A percentile compares a stretch with the other conserved stretches of the same genome.
Conservation (phyloP, 73 alveolate genomes). For the Paramecium octaurelia region DNA sequence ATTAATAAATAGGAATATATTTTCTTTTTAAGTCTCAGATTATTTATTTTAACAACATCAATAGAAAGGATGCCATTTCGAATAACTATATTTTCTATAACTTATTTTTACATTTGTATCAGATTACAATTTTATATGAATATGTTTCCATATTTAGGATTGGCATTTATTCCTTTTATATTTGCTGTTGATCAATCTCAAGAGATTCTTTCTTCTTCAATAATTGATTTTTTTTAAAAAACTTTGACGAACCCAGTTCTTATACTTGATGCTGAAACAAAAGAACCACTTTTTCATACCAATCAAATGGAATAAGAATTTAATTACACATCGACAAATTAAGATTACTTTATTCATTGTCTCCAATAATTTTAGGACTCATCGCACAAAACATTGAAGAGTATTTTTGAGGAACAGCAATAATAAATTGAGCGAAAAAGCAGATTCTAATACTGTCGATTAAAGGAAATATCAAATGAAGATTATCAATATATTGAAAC, state of each 20-base stretch:
- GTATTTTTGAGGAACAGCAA: not conserved
- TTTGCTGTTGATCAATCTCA: not conserved
- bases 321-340: not conserved
- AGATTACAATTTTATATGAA: not conserved
- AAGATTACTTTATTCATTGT: not conserved
- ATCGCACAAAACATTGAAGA: not conserved
- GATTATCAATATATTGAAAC: not conserved
- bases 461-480: not conserved
- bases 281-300: not conserved
- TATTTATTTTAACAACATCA: not conserved
- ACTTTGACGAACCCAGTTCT: not conserved
- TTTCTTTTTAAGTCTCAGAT: not conserved
- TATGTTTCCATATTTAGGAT: not conserved
- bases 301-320: not conserved
- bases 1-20: not conserved
- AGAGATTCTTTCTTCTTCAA: not conserved
- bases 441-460: not conserved
- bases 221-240: not conserved
- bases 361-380: not conserved
- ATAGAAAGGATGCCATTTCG: not conserved
- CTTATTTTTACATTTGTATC: not conserved
- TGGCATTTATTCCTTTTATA: not conserved
- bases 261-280: not conserved
- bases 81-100: not conserved
- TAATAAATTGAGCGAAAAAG: not conserved